These are phyloP conservation scores for Peronosclerospora sorghi DNA, from an alignment of 352 stramenopile genomes.

Conservation along the genomic window DNA sequence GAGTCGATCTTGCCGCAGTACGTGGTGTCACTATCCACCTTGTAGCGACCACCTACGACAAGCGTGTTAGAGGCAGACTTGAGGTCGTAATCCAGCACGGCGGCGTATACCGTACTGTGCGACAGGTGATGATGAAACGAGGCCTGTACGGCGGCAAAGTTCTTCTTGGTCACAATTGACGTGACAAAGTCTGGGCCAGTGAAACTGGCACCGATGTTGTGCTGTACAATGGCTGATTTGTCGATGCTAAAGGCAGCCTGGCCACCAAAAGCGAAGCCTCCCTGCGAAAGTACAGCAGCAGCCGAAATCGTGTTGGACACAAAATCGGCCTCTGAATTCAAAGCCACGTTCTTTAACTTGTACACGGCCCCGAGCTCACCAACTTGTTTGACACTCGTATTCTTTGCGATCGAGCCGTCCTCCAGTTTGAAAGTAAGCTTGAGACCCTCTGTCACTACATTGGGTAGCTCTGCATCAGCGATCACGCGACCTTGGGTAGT, in stretches of 20 bases:
- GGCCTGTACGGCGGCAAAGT: constrained; percentile 60
- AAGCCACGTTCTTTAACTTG: constrained; percentile 61
- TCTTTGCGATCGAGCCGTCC: constrained; percentile 70
- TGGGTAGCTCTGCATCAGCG: constrained; percentile 66
- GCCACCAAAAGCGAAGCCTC: constrained; percentile 55
- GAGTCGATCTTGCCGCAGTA: constrained; percentile 79
- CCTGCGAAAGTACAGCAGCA: constrained; percentile 39
- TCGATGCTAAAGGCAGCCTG: constrained; percentile 72
- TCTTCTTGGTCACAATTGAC: constrained; percentile 72
- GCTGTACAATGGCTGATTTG: constrained; percentile 68
- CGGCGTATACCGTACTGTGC: constrained; percentile 63
- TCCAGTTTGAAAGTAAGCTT: constrained; percentile 81
- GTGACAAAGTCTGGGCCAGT: constrained; percentile 58
- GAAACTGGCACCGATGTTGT: constrained; percentile 69
- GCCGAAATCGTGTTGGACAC: constrained; percentile 57
- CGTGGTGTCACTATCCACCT: constrained; percentile 61
- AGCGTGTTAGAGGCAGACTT: constrained; percentile 74
- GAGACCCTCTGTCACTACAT: constrained; percentile 62
- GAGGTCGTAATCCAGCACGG: constrained; percentile 75
- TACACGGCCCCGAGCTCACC: constrained; percentile 70
- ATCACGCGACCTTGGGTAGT: constrained; percentile 69
- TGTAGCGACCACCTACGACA: constrained; percentile 66
- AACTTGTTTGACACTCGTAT: constrained; percentile 54
- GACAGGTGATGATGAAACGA: constrained; percentile 80
- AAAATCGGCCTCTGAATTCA: constrained; percentile 70